Conservation (phyloP, 2,329 filamentous ascomycete genomes). For the Hypoxylon sp. region DNA sequence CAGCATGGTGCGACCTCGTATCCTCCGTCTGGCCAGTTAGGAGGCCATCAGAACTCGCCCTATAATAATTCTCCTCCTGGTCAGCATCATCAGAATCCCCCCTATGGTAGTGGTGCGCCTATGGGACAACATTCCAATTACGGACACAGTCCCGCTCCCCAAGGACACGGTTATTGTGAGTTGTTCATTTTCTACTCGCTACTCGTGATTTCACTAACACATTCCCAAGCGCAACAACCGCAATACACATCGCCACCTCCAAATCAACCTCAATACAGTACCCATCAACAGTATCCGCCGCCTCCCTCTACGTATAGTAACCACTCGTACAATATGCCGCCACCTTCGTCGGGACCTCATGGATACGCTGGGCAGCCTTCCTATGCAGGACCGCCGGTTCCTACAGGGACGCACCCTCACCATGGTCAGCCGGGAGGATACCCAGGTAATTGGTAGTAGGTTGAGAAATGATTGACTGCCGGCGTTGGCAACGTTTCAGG, state of each 20-base stretch:
- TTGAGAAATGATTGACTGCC: neutral
- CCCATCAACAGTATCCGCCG: constrained; percentile 51
- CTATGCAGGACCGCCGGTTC: constrained; percentile 49
- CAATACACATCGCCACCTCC: constrained; percentile 49
- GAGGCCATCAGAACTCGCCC: constrained; percentile 40
- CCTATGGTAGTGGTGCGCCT: constrained; percentile 42
- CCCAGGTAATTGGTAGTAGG: constrained; percentile 51
- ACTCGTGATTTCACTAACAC: constrained; percentile 14
- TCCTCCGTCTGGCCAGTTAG: constrained; percentile 49
- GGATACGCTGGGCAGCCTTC: constrained; percentile 49
- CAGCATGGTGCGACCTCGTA: constrained; percentile 50
- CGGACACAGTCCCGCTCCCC: constrained; percentile 50
- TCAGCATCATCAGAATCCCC: constrained; percentile 48
- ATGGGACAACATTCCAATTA: constrained; percentile 47
- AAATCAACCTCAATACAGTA: constrained; percentile 48
- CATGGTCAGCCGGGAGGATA: constrained; percentile 54
- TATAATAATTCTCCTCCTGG: constrained; percentile 47
- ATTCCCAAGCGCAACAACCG: constrained; percentile 48
- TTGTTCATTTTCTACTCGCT: constrained; percentile 27
- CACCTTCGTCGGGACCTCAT: constrained; percentile 46
- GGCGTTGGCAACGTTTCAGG: constrained; percentile 27
- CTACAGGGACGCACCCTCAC: constrained; percentile 47
- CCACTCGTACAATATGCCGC: constrained; percentile 47
- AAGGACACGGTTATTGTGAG: constrained; percentile 51
- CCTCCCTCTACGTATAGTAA: constrained; percentile 49